Evolutionary conservation across 2,329 filamentous ascomycete genomes (phyloP), one percentile per base, ranked within the genome.

Genomic region (Neoarthrinium moseri): DNA sequence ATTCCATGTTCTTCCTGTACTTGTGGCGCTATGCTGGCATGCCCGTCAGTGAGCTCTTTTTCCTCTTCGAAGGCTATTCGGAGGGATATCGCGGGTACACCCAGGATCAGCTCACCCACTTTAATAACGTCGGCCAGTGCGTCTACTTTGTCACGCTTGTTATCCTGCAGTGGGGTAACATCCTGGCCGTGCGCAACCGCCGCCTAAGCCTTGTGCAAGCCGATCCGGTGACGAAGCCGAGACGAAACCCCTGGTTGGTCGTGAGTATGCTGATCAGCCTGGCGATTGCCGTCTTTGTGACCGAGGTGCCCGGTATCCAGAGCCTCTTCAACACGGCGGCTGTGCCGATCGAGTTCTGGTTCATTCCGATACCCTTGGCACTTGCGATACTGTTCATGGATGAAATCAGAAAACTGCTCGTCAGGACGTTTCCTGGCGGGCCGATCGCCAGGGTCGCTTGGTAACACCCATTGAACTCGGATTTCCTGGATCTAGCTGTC

Each of bases 111-210:
- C 66, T 80, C 3, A 65, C 55, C 2, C 52, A 70, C 17, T 77
- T 78, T 63, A 78, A 77, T 59, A 67, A 64, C 43, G 67, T 67
- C 0, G 75, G 72, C 3, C 74, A 78, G 52, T 67, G 70, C 34
- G 71, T 80, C 5, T 80, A 80, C 59, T 80, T 80, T 45, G 72
- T 80, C 10, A 75, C 71, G 0, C 63, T 80, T 1, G 74, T 80
- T 0, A 69, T 79, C 29, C 62, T 80, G 29, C 76, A 80, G 47
- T 77, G 73, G 70, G 75, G 74, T 2, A 79, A 79, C 49, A 70
- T 80, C 29, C 61, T 79, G 20, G 62, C 67, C 1, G 70, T 79
- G 5, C 71, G 77, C 38, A 80, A 75, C 51, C 74, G 77, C 27
- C 66, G 73, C 2, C 59, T 78, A 43, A 76, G 72, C 33, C 71